Evolutionary conservation across 208 protist species (phyloP).

Genomic region (Leishmania major): DNA sequence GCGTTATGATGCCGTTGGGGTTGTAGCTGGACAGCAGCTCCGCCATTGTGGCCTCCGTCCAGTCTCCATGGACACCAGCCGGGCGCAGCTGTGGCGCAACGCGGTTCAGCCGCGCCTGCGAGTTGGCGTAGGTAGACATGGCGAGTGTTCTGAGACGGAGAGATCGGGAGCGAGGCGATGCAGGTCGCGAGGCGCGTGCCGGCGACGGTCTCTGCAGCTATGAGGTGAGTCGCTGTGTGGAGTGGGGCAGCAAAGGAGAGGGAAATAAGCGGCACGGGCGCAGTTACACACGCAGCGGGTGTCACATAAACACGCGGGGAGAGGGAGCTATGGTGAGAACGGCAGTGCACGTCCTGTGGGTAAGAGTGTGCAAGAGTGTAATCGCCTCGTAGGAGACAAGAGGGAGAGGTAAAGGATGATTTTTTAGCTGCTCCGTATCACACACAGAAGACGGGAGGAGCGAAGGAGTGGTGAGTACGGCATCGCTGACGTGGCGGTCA

Average conservation of each 20-base stretch:
- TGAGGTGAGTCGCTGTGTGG: not conserved
- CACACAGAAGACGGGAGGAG: not conserved
- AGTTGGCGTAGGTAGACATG: conserved; percentile 43
- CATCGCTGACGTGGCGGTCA: not conserved
- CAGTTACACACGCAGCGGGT: not conserved
- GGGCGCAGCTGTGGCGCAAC: conserved; percentile 77
- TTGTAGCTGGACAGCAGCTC: conserved; percentile 81
- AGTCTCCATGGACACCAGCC: conserved; percentile 61
- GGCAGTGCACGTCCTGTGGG: not conserved
- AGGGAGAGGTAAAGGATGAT: not conserved
- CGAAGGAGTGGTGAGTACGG: not conserved
- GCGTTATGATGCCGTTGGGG: conserved; percentile 43
- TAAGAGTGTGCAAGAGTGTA: not conserved
- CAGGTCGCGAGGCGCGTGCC: not conserved
- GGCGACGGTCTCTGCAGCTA: not conserved
- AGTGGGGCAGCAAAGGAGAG: not conserved
- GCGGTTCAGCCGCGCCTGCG: conserved; percentile 52
- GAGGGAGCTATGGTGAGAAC: not conserved
- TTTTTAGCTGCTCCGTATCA: not conserved
- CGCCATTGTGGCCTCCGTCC: conserved; percentile 41
- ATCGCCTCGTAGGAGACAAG: not conserved
- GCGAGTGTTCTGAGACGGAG: not conserved
- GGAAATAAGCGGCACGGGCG: not conserved
- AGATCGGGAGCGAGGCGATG: not conserved
- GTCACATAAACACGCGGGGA: not conserved